phyloP scores from a whole-genome alignment of 176 grass and related monocot species.

The Carex kokanica region DNA sequence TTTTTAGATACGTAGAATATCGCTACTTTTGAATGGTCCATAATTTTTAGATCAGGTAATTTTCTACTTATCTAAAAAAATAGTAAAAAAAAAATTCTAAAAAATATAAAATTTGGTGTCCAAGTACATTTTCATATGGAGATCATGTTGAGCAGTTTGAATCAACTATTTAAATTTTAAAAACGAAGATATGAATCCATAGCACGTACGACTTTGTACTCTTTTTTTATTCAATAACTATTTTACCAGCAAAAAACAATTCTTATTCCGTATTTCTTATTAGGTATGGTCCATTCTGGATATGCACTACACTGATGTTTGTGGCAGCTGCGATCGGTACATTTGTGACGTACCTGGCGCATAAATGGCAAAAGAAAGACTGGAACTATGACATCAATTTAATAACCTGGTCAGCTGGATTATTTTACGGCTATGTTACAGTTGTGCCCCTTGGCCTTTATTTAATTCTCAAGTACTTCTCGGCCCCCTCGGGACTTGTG shows the following conservation, averaged over 20 bases:
- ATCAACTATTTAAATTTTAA: no score
- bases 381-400: slow-evolving; percentile 98
- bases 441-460: slow-evolving; percentile 92
- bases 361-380: slow-evolving; percentile 95
- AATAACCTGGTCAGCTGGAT: slow-evolving; percentile 97
- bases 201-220: no score
- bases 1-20: no score
- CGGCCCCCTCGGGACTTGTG: slow-evolving; percentile 83
- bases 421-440: slow-evolving; percentile 94
- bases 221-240: not conserved
- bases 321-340: slow-evolving; percentile 94
- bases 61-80: no score
- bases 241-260: not conserved
- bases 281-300: slow-evolving; percentile 99
- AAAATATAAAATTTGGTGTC: no score
- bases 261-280: not conserved
- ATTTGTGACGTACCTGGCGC: slow-evolving; percentile 93
- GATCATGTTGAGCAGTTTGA: no score
- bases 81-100: no score
- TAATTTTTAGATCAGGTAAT: no score
- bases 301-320: slow-evolving; percentile 95
- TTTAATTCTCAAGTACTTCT: slow-evolving; percentile 95
- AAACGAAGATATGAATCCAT: no score
- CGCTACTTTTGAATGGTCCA: no score
- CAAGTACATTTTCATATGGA: no score